Evolutionary conservation across 306 rosid genomes (phyloP), one percentile per base, ranked within the genome.

Genomic region (Datisca glomerata): DNA sequence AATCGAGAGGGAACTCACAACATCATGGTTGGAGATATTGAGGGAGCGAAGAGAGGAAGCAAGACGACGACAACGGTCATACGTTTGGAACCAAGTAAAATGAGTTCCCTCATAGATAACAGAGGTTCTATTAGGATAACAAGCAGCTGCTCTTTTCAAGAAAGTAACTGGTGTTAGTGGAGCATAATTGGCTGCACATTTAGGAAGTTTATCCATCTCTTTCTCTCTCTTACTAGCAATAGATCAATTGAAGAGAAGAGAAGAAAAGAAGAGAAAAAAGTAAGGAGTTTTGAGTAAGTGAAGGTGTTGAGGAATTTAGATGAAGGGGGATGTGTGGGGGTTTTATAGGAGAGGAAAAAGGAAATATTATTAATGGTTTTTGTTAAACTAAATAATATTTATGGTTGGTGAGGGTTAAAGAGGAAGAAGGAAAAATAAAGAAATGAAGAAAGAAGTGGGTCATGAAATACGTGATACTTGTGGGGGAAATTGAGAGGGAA

Each of bases 11-110:
- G 6, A 41, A 67, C 96, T 55, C 73, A 86, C 97, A 7, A 87
- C 89, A 38, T 79, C 66, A 12, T 74, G 66, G 19, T 20, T 69
- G 23, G 53, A 36, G 28, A 87, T 4, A 48, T 72, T 63, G 60
- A 87, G 94, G 7, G 83, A 45, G 0, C 67, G 69, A 18, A 87
- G 94, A n/a, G 93, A 67, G 60, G 61, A 79, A 19, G 97, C 97
- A 4, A 87, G 89, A 24, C 89, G 78, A 41, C 69, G 53, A 39
- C 97, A 87, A 2, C 97, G 94, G 0, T 79, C 51, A 25, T 67
- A 72, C 14, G 97, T 87, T 14, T 79, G 82, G 19, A 47, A 17
- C 97, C 97, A 87, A 0, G 89, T 87, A 71, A 87, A 87, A 7
- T 67, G 45, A 18, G 79, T 63, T n/a, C 62, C 58, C 15, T 76